Base-by-base conservation (phyloP, 1,139 yeast genomes). In the Lodderomyces jiufengensis region DNA sequence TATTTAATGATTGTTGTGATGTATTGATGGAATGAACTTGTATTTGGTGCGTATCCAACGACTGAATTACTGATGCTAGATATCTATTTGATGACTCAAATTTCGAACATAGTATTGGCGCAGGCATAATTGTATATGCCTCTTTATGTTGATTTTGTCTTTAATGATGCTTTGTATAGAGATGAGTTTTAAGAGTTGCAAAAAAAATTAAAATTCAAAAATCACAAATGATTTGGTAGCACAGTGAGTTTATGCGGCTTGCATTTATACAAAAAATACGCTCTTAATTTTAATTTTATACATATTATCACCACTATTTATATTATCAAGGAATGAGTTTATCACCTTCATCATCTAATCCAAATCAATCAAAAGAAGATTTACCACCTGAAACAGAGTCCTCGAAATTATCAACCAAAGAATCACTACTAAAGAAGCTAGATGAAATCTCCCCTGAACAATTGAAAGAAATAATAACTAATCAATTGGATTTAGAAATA, bases 31-130 rank as follows among this genome's bases (percentile, higher is more conserved):
- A 70, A 48, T 76, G 81, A 3, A 85, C 84, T 45, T 81, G 73
- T 32, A 88, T 63, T 48, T 80, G 79, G 52, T 85, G 92, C 8
- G 80, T 69, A 54, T 87, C 95, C 43, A 88, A 69, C 3, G 88
- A 82, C 28, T 80, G 76, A 18, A 78, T 63, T 1, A 79, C 88
- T 33, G 79, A 74, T 13, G 95, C 94, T 48, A 80, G 70, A 50
- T 71, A 71, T 31, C 73, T 66, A 16, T 81, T 80, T 1, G 73
- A 57, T 9, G 78, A 69, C 58, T 80, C 84, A 54, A 77, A 80
- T 34, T 53, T 53, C 23, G 75, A 59, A 31, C 55, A 51, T 32
- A 66, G 48, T 30, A 66, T 44, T 24, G 59, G 59, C 11, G 51
- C 55, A n/a, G 48, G 39, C 47, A 41, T 35, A 25, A 12, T 27